These are phyloP conservation scores for Gyrodon lividus DNA, from an alignment of 768 basidiomycete species.

Conservation along the genomic window DNA sequence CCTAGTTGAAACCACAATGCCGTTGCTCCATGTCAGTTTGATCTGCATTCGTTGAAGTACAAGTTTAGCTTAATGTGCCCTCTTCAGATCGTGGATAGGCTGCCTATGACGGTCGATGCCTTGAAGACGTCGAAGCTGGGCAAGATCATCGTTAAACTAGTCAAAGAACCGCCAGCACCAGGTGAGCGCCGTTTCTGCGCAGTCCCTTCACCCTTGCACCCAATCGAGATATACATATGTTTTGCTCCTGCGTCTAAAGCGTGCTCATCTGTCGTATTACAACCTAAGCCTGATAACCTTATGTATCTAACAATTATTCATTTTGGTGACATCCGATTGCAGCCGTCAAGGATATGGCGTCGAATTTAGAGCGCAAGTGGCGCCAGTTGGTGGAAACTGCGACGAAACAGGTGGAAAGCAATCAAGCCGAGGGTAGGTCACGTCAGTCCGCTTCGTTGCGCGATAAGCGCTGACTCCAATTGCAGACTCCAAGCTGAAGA, in stretches of 20 bases:
- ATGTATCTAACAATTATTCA: constrained; percentile 69
- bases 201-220: constrained; percentile 18
- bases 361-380: constrained; percentile 85
- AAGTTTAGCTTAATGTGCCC: constrained; percentile 17
- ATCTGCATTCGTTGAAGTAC: constrained; percentile 7
- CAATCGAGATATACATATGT: constrained; percentile 31
- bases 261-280: constrained; percentile 32
- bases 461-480: constrained; percentile 23
- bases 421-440: constrained; percentile 72
- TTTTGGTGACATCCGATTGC: constrained; percentile 41
- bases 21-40: constrained; percentile 76
- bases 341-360: constrained; percentile 95
- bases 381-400: constrained; percentile 58
- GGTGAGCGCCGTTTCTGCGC: constrained; percentile 58
- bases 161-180: constrained; percentile 70
- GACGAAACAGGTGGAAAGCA: constrained; percentile 41
- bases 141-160: constrained; percentile 73
- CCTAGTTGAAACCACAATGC: constrained; percentile 78
- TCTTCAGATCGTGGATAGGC: constrained; percentile 71
- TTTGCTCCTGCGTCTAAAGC: constrained; percentile 26
- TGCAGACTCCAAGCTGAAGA: constrained; percentile 62
- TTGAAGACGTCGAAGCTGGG: constrained; percentile 74
- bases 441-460: constrained; percentile 40
- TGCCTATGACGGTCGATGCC: constrained; percentile 70
- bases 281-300: constrained; percentile 30